A percentile compares a stretch with the other conserved stretches of the same genome.
Evolutionary conservation across 805 yeast genomes (phyloP).

Genomic region (Yarrowia yakushimensis): DNA sequence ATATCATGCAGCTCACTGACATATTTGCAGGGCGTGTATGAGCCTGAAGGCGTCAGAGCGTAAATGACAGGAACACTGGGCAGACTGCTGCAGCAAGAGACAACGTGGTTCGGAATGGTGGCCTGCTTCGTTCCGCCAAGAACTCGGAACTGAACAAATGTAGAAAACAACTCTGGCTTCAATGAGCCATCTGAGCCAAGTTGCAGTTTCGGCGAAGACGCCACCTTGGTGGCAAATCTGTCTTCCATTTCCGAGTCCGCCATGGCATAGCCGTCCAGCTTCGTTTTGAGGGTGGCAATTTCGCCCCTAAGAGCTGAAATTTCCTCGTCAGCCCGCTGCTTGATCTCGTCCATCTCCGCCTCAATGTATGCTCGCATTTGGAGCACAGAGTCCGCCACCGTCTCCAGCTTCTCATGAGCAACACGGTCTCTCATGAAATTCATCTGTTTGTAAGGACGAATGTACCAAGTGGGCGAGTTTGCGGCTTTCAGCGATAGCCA

Average conservation of each 20-base stretch:
- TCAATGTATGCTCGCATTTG: conserved; percentile 3
- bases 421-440: background rate
- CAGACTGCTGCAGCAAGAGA: background rate
- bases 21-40: background rate
- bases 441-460: background rate
- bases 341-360: conserved; percentile 9
- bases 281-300: background rate
- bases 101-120: background rate
- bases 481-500: background rate
- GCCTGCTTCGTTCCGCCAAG: background rate
- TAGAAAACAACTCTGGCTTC: background rate
- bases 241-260: too few relatives aligned
- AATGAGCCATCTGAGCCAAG: background rate
- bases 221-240: too few relatives aligned
- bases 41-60: background rate
- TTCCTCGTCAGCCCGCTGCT: background rate
- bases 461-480: background rate
- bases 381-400: background rate
- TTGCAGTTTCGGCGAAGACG: background rate
- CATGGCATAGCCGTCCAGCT: too few relatives aligned
- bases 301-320: background rate
- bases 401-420: background rate
- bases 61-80: background rate
- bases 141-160: background rate
- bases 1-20: background rate